Conservation (phyloP, 129 eudicot species). For the Escallonia herrerae region DNA sequence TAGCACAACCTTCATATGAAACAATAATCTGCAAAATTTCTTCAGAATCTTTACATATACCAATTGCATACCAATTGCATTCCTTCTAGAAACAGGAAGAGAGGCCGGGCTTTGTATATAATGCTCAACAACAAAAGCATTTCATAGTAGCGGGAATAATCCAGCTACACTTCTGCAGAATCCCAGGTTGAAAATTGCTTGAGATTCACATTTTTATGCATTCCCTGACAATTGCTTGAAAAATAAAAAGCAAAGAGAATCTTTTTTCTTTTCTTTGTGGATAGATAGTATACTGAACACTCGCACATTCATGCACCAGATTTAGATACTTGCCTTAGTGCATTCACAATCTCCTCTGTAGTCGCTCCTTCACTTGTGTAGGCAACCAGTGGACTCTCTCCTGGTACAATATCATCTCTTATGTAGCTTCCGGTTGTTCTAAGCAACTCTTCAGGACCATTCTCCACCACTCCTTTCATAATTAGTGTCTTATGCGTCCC, state of each 20-base stretch:
- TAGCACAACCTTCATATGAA: too few species aligned
- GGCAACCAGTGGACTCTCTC: constrained; percentile 56
- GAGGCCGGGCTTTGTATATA: neutral
- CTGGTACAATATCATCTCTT: constrained; percentile 74
- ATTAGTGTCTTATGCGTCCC: constrained; percentile 86
- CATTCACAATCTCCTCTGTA: constrained; percentile 54
- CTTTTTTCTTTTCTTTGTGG: neutral
- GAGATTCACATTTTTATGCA: constrained; percentile 20
- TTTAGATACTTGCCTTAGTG: constrained; percentile 45
- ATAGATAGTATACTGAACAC: constrained; percentile 2
- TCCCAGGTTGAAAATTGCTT: constrained; percentile 20
- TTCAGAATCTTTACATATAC: too few species aligned
- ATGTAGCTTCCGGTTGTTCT: constrained; percentile 70
- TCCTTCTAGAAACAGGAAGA: too few species aligned
- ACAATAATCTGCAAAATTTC: too few species aligned
- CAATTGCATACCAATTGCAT: too few species aligned
- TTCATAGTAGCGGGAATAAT: constrained; percentile 4
- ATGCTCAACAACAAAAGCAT: constrained; percentile 1
- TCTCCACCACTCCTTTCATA: constrained; percentile 60
- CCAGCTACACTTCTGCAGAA: constrained; percentile 12
- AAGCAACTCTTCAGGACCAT: constrained; percentile 74
- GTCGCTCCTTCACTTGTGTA: constrained; percentile 29
- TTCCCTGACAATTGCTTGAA: constrained; percentile 6
- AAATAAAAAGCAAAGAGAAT: neutral
- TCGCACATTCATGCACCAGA: constrained; percentile 28